Conservation (phyloP, 2,329 filamentous ascomycete species). For the Cladophialophora immunda region DNA sequence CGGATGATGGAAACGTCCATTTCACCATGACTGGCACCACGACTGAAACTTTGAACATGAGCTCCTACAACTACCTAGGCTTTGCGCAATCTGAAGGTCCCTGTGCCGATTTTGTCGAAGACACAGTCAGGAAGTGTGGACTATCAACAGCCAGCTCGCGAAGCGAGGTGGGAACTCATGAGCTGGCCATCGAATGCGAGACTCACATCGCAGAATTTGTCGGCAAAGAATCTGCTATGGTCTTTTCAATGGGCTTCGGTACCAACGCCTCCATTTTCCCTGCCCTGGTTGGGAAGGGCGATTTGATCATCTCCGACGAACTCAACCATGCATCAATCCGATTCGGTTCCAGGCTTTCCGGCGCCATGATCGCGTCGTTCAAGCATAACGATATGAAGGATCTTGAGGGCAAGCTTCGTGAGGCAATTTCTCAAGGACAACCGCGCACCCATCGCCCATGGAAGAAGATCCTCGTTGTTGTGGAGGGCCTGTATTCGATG, state of each 20-base stretch:
- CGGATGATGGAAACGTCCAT: constrained; percentile 87
- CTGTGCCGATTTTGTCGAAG: constrained; percentile 92
- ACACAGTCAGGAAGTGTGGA: constrained; percentile 83
- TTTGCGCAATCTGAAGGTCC: constrained; percentile 98
- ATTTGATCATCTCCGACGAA: constrained; percentile 94
- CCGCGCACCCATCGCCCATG: constrained; percentile 97
- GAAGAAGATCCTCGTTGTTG: constrained; percentile 98
- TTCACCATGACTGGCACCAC: constrained; percentile 89
- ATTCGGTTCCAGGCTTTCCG: constrained; percentile 90
- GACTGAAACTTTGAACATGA: constrained; percentile 97
- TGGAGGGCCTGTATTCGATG: constrained; percentile 99
- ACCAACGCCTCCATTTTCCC: constrained; percentile 95
- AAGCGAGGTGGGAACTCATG: constrained; percentile 83
- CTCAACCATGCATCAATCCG: constrained; percentile 98
- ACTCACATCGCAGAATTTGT: constrained; percentile 88
- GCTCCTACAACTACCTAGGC: constrained; percentile 98
- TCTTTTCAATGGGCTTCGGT: constrained; percentile 99
- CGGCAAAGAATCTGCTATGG: constrained; percentile 91
- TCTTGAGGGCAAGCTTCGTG: constrained; percentile 84
- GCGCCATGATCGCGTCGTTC: constrained; percentile 94
- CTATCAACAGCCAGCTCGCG: constrained; percentile 83
- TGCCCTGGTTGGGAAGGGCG: constrained; percentile 89
- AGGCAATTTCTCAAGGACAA: constrained; percentile 94
- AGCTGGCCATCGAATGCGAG: constrained; percentile 89
- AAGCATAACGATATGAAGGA: constrained; percentile 96